These are phyloP conservation scores for Euphorbia schlechtendalii DNA, from an alignment of 441 rosid genomes.

Conservation along the genomic window DNA sequence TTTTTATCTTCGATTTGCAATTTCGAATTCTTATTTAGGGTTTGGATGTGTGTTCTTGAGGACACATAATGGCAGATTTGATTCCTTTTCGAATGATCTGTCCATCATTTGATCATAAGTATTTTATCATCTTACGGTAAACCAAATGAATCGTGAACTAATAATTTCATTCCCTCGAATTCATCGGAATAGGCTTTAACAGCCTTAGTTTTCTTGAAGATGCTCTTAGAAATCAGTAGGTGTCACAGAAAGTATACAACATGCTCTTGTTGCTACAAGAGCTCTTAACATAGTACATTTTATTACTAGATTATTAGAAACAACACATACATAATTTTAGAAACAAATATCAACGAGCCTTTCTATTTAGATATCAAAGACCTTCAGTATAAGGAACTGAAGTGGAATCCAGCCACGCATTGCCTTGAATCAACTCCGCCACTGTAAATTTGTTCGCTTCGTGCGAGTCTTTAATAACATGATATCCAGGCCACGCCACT, in stretches of 20 bases:
- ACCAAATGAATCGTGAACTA: too few species aligned
- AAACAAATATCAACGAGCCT: background rate
- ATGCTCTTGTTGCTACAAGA: background rate
- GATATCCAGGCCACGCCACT: slow-evolving; percentile 46
- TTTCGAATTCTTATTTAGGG: background rate
- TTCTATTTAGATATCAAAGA: background rate
- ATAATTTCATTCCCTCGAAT: background rate
- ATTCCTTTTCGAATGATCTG: background rate
- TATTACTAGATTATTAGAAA: background rate
- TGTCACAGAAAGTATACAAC: background rate
- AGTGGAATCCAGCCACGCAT: slow-evolving; percentile 35
- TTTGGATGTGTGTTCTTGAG: background rate
- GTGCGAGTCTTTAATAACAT: slow-evolving; percentile 27
- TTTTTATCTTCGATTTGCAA: background rate
- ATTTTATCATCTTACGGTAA: too few species aligned
- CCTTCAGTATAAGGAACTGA: slow-evolving; percentile 36
- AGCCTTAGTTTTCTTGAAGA: background rate
- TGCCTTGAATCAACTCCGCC: slow-evolving; percentile 34
- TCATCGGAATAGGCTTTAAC: background rate
- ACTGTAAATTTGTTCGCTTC: slow-evolving; percentile 44
- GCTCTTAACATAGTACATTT: background rate
- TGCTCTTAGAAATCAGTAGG: background rate
- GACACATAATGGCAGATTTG: background rate
- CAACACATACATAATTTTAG: background rate
- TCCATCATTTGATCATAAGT: background rate